A percentile compares a stretch with the other conserved stretches of the same genome.
Conservation (phyloP, 2,329 filamentous ascomycete genomes). For the Lizonia empirigonia region DNA sequence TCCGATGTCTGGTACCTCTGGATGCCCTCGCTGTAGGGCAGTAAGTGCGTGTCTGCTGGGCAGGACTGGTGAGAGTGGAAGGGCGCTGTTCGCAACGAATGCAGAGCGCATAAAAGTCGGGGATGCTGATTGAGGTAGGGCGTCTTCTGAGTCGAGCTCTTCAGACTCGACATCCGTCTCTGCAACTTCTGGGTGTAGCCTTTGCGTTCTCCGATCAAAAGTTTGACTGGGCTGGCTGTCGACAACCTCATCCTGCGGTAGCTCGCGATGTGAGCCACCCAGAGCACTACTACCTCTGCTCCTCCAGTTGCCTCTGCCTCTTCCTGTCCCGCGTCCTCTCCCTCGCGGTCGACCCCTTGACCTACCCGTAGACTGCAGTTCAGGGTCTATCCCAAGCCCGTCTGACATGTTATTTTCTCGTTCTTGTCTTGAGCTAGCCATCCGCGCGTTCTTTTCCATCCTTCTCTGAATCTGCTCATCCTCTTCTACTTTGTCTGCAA, state of each 20-base stretch:
- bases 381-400: conserved; percentile 14
- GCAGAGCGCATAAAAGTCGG: conserved; percentile 35
- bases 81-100: conserved; percentile 41
- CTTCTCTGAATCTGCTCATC: conserved; percentile 26
- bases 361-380: background rate
- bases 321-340: conserved; percentile 21
- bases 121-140: conserved; percentile 16
- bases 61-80: conserved; percentile 29
- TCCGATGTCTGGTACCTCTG: conserved; percentile 13
- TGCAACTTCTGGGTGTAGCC: background rate
- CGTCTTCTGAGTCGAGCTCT: conserved; percentile 6
- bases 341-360: conserved; percentile 17
- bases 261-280: background rate
- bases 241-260: conserved; percentile 3
- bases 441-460: conserved; percentile 35
- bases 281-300: conserved; percentile 2
- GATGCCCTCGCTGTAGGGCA: conserved; percentile 1
- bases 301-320: conserved; percentile 24
- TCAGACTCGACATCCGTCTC: conserved; percentile 22
- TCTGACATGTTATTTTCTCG: conserved; percentile 20
- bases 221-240: conserved; percentile 1
- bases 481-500: conserved; percentile 25
- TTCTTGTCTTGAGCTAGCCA: conserved; percentile 2
- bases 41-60: background rate
- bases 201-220: background rate